Conservation (phyloP, 345 rosid genomes). For the Dipteronia dyeriana region DNA sequence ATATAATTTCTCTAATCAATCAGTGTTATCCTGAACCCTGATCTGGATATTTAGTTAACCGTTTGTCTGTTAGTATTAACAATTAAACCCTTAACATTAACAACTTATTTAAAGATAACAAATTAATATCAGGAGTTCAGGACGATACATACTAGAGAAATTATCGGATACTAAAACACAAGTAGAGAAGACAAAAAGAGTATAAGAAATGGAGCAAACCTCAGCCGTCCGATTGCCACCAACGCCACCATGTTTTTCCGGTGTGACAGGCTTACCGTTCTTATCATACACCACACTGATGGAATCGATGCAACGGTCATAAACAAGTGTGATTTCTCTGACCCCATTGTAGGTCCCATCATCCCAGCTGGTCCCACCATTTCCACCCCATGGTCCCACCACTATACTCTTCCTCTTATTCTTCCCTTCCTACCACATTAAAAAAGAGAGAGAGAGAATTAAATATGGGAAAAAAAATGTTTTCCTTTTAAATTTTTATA, state of each 20-base stretch:
- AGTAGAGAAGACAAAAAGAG: background rate
- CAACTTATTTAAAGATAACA: too few species aligned
- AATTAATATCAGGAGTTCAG: too few species aligned
- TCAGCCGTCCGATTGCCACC: conserved; percentile 56
- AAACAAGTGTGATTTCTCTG: conserved; percentile 58
- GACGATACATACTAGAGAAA: too few species aligned
- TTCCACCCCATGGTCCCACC: conserved; percentile 86
- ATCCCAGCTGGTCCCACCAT: conserved; percentile 73
- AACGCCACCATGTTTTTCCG: conserved; percentile 70
- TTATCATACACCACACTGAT: conserved; percentile 58
- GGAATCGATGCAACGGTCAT: conserved; percentile 71
- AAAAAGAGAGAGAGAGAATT: too few species aligned
- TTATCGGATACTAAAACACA: too few species aligned
- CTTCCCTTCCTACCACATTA: conserved; percentile 28
- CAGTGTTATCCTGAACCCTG: too few species aligned
- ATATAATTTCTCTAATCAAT: too few species aligned
- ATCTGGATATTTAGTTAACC: too few species aligned
- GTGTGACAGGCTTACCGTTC: conserved; percentile 52
- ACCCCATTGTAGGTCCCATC: conserved; percentile 69
- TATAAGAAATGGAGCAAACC: conserved; percentile 35
- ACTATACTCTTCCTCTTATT: conserved; percentile 38
- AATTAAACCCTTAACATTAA: too few species aligned
- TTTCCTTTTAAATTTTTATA: background rate
- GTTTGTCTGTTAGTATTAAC: too few species aligned
- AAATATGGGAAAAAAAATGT: background rate